Percentiles rank a stretch among this genome's conserved stretches.
These are phyloP conservation scores for Panellus pusillus DNA, from an alignment of 768 basidiomycete species.

Conservation along the genomic window DNA sequence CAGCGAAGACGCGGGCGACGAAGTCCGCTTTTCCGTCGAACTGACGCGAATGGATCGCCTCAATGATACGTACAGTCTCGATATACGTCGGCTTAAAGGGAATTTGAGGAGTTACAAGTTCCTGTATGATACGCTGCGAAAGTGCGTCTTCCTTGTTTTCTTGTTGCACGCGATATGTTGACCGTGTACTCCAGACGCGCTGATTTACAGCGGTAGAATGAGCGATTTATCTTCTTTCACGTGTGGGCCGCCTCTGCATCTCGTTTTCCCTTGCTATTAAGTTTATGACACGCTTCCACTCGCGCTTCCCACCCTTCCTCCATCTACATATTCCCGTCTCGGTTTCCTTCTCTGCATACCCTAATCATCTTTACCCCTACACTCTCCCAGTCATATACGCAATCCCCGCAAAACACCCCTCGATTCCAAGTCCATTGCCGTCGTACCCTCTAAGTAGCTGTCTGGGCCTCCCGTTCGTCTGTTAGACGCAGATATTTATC, in stretches of 20 bases:
- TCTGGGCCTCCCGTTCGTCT: slow-evolving; percentile 9
- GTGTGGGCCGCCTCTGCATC: not conserved
- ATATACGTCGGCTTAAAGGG: slow-evolving; percentile 90
- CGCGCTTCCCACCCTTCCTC: not conserved
- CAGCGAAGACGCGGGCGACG: slow-evolving; percentile 85
- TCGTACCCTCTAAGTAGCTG: not conserved
- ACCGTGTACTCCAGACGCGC: slow-evolving; percentile 39
- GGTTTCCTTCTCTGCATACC: slow-evolving; percentile 10
- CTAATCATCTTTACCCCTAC: slow-evolving; percentile 11
- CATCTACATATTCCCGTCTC: not conserved
- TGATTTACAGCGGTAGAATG: slow-evolving; percentile 38
- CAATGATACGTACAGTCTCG: slow-evolving; percentile 88
- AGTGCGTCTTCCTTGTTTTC: slow-evolving; percentile 51
- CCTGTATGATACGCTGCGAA: slow-evolving; percentile 83
- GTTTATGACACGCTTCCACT: not conserved
- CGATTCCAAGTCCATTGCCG: not conserved
- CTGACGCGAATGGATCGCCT: slow-evolving; percentile 87
- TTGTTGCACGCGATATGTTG: not conserved
- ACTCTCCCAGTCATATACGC: not conserved
- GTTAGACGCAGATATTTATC: slow-evolving; percentile 18
- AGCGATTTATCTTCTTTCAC: slow-evolving; percentile 1
- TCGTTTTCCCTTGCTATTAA: slow-evolving; percentile 3
- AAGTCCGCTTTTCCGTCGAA: slow-evolving; percentile 96
- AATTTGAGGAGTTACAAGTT: slow-evolving; percentile 92
- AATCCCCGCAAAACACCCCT: slow-evolving; percentile 1